Base-by-base conservation (phyloP, 805 yeast species). In the Hanseniaspora thailandica region DNA sequence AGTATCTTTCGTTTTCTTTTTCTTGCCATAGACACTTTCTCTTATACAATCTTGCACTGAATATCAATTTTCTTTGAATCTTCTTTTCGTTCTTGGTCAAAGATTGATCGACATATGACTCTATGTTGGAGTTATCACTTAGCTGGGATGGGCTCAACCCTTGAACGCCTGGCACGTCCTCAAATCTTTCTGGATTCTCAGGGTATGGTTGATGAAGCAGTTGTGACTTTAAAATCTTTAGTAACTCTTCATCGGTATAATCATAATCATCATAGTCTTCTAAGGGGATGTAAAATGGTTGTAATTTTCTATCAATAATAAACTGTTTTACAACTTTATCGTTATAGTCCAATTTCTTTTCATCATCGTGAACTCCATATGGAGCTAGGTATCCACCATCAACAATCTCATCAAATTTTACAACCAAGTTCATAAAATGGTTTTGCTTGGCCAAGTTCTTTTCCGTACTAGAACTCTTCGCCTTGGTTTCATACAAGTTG, bases 361-460 rank as follows among this genome's bases (percentile, higher is more conserved):
- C 80, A 31, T 76, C 72, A 57, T 81, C 77, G 67, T 90, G 90
- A 31, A 85, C 84, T 1, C 97, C 97, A 67, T 77, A 86, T 0
- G 97, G 96, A 1, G 95, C 96, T 57, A 90, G 68, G 63, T 71
- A 88, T 1, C 98, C 98, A 19, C 98, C 98, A 68, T 93, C 97
- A 15, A 90, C 95, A 57, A 72, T 78, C 62, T 86, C 95, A 38
- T 72, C 72, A 60, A 66, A 76, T 56, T 75, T 71, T 2, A 84
- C 86, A 22, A 84, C 69, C 52, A 84, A 68, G 23, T 79, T 75
- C 57, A 69, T 60, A 52, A 76, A 77, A 59, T 80, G 86, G 17
- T 67, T 66, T 56, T 80, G 84, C 53, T 74, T 74, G 48, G 65
- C 64, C 48, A 62, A 64, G 55, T 76, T 81, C 61, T 76, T 78